These are phyloP conservation scores for Phoenix dactylifera DNA, from an alignment of 176 grass and related monocot genomes.

Conservation along the genomic window DNA sequence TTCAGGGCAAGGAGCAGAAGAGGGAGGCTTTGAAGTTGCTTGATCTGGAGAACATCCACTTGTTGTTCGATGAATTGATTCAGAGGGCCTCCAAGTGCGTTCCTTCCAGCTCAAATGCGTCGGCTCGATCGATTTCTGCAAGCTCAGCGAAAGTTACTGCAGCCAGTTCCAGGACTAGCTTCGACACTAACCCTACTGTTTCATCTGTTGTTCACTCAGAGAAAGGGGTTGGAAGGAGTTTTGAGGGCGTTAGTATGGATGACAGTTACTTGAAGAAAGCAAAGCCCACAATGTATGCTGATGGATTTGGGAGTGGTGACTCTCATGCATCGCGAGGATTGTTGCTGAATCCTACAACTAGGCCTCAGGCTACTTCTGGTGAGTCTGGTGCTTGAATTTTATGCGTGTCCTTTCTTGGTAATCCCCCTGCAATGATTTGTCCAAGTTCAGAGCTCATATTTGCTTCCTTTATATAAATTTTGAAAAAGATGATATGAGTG, in stretches of 20 bases:
- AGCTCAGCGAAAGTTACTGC: not conserved
- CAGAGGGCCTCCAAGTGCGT: constrained; percentile 66
- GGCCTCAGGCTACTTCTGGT: constrained; percentile 19
- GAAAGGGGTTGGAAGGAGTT: constrained; percentile 24
- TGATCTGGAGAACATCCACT: constrained; percentile 66
- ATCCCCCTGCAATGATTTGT: too few species aligned
- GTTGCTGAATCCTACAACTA: not conserved
- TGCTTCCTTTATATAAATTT: too few species aligned
- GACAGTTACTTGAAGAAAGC: constrained; percentile 85
- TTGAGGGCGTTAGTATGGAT: constrained; percentile 54
- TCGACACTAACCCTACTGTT: not conserved
- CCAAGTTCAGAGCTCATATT: too few species aligned
- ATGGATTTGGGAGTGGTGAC: constrained; percentile 25
- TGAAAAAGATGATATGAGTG: too few species aligned
- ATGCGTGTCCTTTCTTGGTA: too few species aligned
- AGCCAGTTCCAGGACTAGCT: constrained; percentile 12
- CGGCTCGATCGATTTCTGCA: constrained; percentile 26
- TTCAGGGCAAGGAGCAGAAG: constrained; percentile 78
- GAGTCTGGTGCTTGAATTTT: not conserved
- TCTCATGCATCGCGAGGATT: constrained; percentile 24
- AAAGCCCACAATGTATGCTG: constrained; percentile 48
- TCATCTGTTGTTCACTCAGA: constrained; percentile 25
- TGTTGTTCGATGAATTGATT: constrained; percentile 66
- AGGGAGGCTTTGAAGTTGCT: constrained; percentile 70
- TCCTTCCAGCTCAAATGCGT: constrained; percentile 45